Evolutionary conservation across 2,329 filamentous ascomycete genomes (phyloP).

Genomic region (Aspergillus pseudoviridinutans): DNA sequence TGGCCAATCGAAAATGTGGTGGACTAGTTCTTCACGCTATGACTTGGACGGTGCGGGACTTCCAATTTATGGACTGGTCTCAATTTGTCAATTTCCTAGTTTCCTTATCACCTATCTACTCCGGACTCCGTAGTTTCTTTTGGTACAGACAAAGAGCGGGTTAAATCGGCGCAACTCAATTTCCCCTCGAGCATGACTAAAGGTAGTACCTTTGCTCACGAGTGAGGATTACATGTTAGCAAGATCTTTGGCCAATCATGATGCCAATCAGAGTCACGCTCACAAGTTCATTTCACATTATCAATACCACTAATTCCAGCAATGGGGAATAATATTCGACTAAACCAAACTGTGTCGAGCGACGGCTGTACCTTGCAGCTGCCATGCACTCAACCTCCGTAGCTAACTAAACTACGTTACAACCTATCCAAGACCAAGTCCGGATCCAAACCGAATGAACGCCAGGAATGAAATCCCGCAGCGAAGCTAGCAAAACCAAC

Average conservation of each 20-base stretch:
- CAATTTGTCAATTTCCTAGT: too few species aligned
- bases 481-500: background rate
- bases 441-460: too few species aligned
- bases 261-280: background rate
- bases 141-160: background rate
- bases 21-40: background rate
- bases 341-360: background rate
- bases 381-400: background rate
- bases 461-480: background rate
- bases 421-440: background rate
- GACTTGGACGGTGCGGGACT: background rate
- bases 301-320: background rate
- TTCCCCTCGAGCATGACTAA: background rate
- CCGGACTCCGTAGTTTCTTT: background rate
- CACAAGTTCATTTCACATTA: too few species aligned
- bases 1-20: background rate
- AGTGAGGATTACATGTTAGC: background rate
- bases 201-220: too few species aligned
- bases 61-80: background rate
- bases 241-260: background rate
- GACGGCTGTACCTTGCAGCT: background rate
- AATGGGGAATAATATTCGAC: background rate
- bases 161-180: background rate
- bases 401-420: background rate
- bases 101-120: background rate